phyloP scores from a whole-genome alignment of 2,329 filamentous ascomycete genomes.

The Juglanconis sp. region DNA sequence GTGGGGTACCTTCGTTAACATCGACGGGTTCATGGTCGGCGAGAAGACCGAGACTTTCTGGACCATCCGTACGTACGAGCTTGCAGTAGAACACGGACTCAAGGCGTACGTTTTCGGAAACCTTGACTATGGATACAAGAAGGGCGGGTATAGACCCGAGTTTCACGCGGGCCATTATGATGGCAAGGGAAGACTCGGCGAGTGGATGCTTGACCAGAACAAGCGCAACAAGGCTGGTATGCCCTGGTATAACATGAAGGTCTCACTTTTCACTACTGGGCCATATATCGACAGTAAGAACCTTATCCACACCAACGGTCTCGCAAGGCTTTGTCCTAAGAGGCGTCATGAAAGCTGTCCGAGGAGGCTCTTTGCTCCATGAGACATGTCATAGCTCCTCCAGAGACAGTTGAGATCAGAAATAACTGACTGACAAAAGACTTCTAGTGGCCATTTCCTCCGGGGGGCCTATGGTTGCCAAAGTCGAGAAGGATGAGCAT shows the following conservation, averaged over 20 bases:
- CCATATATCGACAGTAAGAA: constrained; percentile 40
- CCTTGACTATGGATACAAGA: constrained; percentile 19
- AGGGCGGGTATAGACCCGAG: constrained; percentile 14
- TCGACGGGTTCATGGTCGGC: constrained; percentile 21
- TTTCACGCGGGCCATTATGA: constrained; percentile 25
- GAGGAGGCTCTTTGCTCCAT: no score
- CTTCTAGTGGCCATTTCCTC: constrained; percentile 30
- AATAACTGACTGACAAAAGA: no score
- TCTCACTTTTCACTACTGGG: constrained; percentile 37
- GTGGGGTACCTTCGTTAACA: constrained; percentile 30
- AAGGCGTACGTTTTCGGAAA: constrained; percentile 18
- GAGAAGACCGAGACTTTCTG: constrained; percentile 21
- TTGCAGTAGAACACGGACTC: constrained; percentile 18
- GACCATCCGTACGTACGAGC: constrained; percentile 19
- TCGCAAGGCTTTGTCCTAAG: no score
- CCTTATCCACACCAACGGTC: no score
- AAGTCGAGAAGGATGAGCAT: constrained; percentile 27
- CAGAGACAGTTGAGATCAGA: no score
- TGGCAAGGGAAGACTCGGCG: constrained; percentile 41
- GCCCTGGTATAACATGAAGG: constrained; percentile 27
- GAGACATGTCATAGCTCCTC: no score
- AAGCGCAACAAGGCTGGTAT: constrained; percentile 24
- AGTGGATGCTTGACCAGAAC: constrained; percentile 44
- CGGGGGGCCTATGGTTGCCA: constrained; percentile 37
- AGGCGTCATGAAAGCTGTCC: no score